Conservation (phyloP, 352 stramenopile species). For the Phytopythium delawarense region DNA sequence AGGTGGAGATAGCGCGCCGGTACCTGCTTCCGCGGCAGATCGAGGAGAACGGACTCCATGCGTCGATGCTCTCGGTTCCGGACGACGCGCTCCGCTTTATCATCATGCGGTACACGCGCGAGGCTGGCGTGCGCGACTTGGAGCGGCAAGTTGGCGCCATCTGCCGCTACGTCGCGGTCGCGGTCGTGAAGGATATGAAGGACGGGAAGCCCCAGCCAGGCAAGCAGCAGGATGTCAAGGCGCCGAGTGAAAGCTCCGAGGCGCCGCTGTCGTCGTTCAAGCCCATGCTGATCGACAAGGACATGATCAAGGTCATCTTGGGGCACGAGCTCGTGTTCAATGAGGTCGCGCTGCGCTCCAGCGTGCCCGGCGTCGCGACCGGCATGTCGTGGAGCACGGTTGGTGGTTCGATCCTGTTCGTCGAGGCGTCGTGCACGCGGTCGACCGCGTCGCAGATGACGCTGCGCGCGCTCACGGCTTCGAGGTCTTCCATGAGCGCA, state of each 20-base stretch:
- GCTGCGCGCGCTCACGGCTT: constrained; percentile 17
- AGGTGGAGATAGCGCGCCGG: constrained; percentile 71
- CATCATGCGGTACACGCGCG: constrained; percentile 82
- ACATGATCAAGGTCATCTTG: constrained; percentile 53
- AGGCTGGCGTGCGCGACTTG: constrained; percentile 83
- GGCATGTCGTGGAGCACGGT: constrained; percentile 83
- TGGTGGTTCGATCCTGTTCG: constrained; percentile 80
- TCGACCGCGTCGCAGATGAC: constrained; percentile 20
- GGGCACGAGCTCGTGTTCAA: constrained; percentile 71
- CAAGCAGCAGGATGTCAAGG: constrained; percentile 8
- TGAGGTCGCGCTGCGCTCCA: constrained; percentile 65
- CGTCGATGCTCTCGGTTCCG: constrained; percentile 39
- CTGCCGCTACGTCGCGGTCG: constrained; percentile 71
- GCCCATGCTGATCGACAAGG: constrained; percentile 40
- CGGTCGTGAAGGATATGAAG: constrained; percentile 54
- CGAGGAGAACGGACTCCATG: constrained; percentile 59
- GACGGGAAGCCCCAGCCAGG: constrained; percentile 10
- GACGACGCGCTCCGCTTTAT: constrained; percentile 62
- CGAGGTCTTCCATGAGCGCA: constrained; percentile 13
- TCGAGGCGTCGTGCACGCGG: constrained; percentile 77
- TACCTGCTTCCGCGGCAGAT: constrained; percentile 82
- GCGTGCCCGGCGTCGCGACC: constrained; percentile 64
- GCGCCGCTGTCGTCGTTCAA: constrained; percentile 26
- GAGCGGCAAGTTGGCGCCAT: constrained; percentile 75
- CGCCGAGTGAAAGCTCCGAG: constrained; percentile 2